Percentiles rank a stretch among this genome's conserved stretches.
Conservation (phyloP, 768 basidiomycete species). For the Lentinus tigrinus region DNA sequence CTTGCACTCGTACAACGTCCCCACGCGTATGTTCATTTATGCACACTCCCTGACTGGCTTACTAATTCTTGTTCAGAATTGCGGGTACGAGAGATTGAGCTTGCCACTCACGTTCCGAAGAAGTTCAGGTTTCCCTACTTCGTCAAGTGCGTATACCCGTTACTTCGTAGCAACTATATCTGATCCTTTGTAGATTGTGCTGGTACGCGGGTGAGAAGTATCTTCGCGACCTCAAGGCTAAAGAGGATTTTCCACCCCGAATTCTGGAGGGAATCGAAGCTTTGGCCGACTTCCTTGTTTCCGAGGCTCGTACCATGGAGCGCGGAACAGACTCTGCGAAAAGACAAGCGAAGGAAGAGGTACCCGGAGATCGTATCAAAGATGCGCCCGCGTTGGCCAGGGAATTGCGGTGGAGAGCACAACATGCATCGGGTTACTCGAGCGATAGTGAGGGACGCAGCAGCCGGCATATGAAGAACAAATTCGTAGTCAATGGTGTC, state of each 20-base stretch:
- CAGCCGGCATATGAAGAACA: slow-evolving; percentile 24
- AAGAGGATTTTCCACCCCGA: slow-evolving; percentile 51
- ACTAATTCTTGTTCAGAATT: slow-evolving; percentile 53
- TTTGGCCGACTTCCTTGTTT: slow-evolving; percentile 77
- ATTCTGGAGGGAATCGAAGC: slow-evolving; percentile 69
- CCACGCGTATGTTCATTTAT: slow-evolving; percentile 63
- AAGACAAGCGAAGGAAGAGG: slow-evolving; percentile 77
- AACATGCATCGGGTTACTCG: slow-evolving; percentile 53
- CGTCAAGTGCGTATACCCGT: slow-evolving; percentile 19
- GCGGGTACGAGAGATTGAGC: slow-evolving; percentile 87
- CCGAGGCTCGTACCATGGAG: slow-evolving; percentile 73
- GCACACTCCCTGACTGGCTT: not conserved
- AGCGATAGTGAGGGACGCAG: slow-evolving; percentile 67
- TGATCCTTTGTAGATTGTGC: slow-evolving; percentile 55
- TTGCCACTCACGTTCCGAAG: slow-evolving; percentile 88
- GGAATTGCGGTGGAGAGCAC: slow-evolving; percentile 83
- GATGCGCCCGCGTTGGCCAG: slow-evolving; percentile 79
- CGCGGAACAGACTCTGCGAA: slow-evolving; percentile 66
- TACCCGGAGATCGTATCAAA: slow-evolving; percentile 78
- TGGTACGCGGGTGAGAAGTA: slow-evolving; percentile 91
- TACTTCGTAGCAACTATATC: not conserved
- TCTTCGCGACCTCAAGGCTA: slow-evolving; percentile 65
- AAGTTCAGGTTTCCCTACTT: slow-evolving; percentile 32
- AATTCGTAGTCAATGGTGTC: slow-evolving; percentile 42
- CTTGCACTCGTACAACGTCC: slow-evolving; percentile 87